Evolutionary conservation across 1,284 basidiomycete genomes (phyloP).

Genomic region (Trichosporon inkin): DNA sequence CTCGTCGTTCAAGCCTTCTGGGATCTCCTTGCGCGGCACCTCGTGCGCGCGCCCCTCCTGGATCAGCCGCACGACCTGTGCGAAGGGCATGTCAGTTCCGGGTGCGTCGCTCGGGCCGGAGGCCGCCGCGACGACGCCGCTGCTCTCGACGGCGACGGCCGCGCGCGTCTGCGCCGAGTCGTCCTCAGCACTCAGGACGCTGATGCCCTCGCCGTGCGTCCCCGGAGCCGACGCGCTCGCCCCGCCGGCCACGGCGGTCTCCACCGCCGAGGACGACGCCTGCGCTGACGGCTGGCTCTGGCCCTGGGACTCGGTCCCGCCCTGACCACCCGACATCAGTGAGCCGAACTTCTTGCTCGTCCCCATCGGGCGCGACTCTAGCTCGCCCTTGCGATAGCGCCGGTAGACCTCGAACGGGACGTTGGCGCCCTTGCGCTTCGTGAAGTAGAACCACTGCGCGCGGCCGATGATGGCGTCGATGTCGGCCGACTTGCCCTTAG

Average conservation of each 20-base stretch:
- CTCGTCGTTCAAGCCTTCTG: constrained; percentile 34
- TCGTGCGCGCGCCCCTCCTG: constrained; percentile 35
- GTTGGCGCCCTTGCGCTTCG: neutral
- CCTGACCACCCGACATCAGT: constrained; percentile 1
- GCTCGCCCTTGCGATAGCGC: constrained; percentile 14
- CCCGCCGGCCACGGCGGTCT: neutral
- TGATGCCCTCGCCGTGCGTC: neutral
- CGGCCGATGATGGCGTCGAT: constrained; percentile 43
- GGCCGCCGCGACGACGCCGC: neutral
- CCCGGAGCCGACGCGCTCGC: neutral
- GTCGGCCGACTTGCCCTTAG: constrained; percentile 33
- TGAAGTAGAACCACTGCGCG: constrained; percentile 47
- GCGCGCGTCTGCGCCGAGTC: constrained; percentile 8
- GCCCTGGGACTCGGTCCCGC: neutral
- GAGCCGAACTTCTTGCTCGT: neutral
- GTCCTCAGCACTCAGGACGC: neutral
- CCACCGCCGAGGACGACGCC: no score
- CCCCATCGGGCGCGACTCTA: constrained; percentile 20
- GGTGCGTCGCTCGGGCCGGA: neutral
- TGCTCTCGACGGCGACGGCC: constrained; percentile 13
- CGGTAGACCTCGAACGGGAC: constrained; percentile 23
- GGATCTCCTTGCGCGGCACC: constrained; percentile 29
- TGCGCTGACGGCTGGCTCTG: neutral
- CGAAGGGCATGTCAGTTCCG: constrained; percentile 13
- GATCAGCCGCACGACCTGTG: constrained; percentile 29